Evolutionary conservation across 129 eudicot species (phyloP).

Genomic region (Kitagawia praeruptora): DNA sequence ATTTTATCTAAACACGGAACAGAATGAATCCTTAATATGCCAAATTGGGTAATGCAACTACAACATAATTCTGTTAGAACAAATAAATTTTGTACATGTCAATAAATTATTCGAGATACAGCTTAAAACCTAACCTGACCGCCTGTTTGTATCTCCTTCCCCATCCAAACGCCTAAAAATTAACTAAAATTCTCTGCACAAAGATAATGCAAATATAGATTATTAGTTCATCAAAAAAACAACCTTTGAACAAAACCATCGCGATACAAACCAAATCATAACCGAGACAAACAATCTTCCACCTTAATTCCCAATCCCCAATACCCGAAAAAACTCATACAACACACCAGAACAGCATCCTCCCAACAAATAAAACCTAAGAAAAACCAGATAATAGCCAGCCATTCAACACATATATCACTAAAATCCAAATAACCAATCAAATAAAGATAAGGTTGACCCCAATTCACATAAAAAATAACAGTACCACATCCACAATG

Average conservation of each 20-base stretch:
- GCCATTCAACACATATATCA: not conserved
- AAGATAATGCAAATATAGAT: not conserved
- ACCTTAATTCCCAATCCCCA: not conserved
- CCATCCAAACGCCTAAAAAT: not conserved
- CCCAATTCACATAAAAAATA: not conserved
- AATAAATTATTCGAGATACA: not conserved
- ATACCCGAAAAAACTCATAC: not conserved
- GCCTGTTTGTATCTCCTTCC: not conserved
- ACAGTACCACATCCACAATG: not conserved
- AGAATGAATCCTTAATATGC: not conserved
- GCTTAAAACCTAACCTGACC: not conserved
- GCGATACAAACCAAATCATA: not conserved
- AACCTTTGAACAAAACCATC: not conserved
- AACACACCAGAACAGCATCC: not conserved
- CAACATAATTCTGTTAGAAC: not conserved
- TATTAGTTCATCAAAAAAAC: not conserved
- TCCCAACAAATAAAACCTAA: not conserved
- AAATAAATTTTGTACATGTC: not conserved
- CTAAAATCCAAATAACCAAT: not conserved
- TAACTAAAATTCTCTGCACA: conserved; percentile 1
- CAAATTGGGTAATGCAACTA: not conserved
- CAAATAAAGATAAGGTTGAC: not conserved
- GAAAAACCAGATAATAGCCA: not conserved
- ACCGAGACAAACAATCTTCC: not conserved
- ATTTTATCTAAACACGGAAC: not conserved